A percentile compares a stretch with the other conserved stretches of the same genome.
phyloP scores from a whole-genome alignment of 2,329 filamentous ascomycete genomes.

The Neobulgaria alba region DNA sequence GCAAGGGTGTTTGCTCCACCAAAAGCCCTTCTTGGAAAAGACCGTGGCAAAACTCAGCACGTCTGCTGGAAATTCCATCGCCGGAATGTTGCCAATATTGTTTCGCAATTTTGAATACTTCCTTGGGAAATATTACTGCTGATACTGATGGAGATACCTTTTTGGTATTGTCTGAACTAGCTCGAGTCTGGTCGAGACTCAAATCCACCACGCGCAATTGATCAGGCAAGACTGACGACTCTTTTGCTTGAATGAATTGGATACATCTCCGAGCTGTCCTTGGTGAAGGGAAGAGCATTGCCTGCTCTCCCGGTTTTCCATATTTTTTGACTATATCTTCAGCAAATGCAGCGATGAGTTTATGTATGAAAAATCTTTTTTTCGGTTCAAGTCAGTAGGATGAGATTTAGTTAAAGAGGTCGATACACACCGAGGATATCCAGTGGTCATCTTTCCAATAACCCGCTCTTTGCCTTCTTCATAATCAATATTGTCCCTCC shows the following conservation, averaged over 20 bases:
- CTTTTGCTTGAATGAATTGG: slow-evolving; percentile 59
- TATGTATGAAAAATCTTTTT: slow-evolving; percentile 81
- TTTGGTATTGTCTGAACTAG: slow-evolving; percentile 41
- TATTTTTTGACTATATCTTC: slow-evolving; percentile 56
- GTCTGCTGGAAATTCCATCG: slow-evolving; percentile 82
- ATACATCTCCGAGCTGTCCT: slow-evolving; percentile 63
- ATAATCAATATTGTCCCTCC: slow-evolving; percentile 84
- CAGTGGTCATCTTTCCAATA: slow-evolving; percentile 73
- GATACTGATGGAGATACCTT: slow-evolving; percentile 52
- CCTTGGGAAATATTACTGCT: slow-evolving; percentile 62
- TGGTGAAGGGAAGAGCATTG: slow-evolving; percentile 75
- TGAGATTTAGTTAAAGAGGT: not conserved
- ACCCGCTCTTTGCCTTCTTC: slow-evolving; percentile 90
- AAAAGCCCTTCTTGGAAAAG: slow-evolving; percentile 64
- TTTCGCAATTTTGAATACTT: slow-evolving; percentile 67
- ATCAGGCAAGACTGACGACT: slow-evolving; percentile 40
- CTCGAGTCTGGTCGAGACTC: slow-evolving; percentile 48
- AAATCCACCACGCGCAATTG: slow-evolving; percentile 53
- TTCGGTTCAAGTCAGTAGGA: slow-evolving; percentile 17
- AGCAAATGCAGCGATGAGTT: slow-evolving; percentile 67
- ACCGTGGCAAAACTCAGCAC: slow-evolving; percentile 79
- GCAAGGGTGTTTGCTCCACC: slow-evolving; percentile 34
- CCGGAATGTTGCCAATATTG: slow-evolving; percentile 96
- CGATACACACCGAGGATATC: slow-evolving; percentile 66
- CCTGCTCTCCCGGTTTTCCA: slow-evolving; percentile 51